Evolutionary conservation across 1,284 basidiomycete species (phyloP).

Genomic region (Grifola frondosa): DNA sequence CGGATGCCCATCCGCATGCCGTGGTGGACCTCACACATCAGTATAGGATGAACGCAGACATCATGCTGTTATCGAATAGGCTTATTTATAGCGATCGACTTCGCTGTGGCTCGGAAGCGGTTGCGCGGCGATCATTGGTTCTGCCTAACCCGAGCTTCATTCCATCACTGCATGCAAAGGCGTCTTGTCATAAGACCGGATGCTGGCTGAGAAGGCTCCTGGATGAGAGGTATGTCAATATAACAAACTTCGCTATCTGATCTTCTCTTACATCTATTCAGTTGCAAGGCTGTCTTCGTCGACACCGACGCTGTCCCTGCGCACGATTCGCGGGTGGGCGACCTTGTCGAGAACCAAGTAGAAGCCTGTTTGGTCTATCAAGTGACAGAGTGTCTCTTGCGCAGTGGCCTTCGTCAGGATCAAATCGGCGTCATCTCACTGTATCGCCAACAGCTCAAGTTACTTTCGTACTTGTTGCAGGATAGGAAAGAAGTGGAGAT

Average conservation of each 20-base stretch:
- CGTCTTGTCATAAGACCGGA: slow-evolving; percentile 25
- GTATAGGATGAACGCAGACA: slow-evolving; percentile 97
- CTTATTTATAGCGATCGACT: slow-evolving; percentile 85
- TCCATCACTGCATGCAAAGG: slow-evolving; percentile 36
- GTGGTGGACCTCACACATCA: slow-evolving; percentile 85
- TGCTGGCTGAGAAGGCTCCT: slow-evolving; percentile 79
- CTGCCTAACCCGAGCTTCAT: slow-evolving; percentile 51
- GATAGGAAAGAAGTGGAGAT: slow-evolving; percentile 71
- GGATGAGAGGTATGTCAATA: slow-evolving; percentile 54
- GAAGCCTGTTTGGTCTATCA: slow-evolving; percentile 73
- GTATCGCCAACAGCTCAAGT: slow-evolving; percentile 94
- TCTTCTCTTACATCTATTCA: slow-evolving; percentile 31
- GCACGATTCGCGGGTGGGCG: slow-evolving; percentile 77
- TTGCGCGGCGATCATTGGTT: slow-evolving; percentile 61
- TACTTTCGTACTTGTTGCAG: slow-evolving; percentile 62
- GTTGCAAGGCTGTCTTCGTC: slow-evolving; percentile 87
- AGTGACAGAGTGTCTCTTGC: slow-evolving; percentile 63
- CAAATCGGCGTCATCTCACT: slow-evolving; percentile 90
- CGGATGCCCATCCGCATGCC: slow-evolving; percentile 81
- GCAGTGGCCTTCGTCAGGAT: slow-evolving; percentile 61
- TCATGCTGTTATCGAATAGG: slow-evolving; percentile 91
- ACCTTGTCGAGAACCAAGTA: slow-evolving; percentile 84
- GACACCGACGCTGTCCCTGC: slow-evolving; percentile 85
- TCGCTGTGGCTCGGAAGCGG: slow-evolving; percentile 72
- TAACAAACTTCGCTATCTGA: background rate